phyloP scores from a whole-genome alignment of 148 eudicot species.

The Camellia granthamiana region DNA sequence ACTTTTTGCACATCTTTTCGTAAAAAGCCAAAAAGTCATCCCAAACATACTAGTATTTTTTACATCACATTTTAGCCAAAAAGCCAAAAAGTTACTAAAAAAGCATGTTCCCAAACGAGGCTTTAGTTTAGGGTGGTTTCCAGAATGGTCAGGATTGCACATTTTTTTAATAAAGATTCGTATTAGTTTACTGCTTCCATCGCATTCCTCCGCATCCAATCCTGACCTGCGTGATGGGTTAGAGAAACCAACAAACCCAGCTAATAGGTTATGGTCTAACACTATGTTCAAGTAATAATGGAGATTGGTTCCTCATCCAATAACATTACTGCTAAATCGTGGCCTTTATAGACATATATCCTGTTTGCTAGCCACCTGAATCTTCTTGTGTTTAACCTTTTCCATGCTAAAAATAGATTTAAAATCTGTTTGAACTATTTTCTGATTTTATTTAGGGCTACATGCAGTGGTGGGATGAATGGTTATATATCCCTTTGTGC shows the following conservation, averaged over 20 bases:
- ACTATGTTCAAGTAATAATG: background rate
- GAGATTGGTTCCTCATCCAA: background rate
- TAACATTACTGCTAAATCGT: background rate
- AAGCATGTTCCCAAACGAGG: too few species aligned
- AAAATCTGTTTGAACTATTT: slow-evolving; percentile 20
- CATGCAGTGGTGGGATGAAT: slow-evolving; percentile 95
- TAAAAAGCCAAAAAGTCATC: too few species aligned
- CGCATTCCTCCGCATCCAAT: background rate
- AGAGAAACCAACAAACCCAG: background rate
- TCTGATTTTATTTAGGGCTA: slow-evolving; percentile 41
- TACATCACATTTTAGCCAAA: too few species aligned
- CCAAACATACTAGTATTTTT: too few species aligned
- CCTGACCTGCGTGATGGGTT: background rate
- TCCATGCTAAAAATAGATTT: background rate
- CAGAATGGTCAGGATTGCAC: background rate
- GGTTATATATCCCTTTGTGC: slow-evolving; percentile 88
- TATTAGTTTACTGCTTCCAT: slow-evolving; percentile 1
- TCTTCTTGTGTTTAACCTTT: background rate
- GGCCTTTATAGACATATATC: background rate
- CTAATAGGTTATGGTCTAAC: background rate
- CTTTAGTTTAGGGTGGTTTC: background rate
- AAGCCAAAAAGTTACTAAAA: too few species aligned
- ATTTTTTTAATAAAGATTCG: background rate
- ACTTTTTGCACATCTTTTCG: too few species aligned
- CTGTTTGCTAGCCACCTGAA: slow-evolving; percentile 10